Percentiles rank a stretch among this genome's conserved stretches.
These are phyloP conservation scores for Nepenthes alata DNA, from an alignment of 179 eudicot species.

Conservation along the genomic window DNA sequence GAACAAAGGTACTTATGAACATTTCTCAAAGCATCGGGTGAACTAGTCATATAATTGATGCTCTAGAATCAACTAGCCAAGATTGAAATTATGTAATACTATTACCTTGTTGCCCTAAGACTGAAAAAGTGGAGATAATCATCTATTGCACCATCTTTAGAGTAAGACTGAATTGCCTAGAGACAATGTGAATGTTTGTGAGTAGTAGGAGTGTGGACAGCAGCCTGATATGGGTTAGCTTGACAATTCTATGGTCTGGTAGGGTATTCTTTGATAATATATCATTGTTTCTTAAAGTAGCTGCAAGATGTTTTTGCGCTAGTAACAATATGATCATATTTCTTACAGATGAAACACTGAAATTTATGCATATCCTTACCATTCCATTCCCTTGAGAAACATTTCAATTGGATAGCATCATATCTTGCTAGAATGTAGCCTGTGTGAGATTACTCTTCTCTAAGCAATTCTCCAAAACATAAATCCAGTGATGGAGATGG, in stretches of 20 bases:
- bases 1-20: neutral
- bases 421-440: neutral
- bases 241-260: neutral
- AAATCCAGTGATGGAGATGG: neutral
- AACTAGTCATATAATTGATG: neutral
- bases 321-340: neutral
- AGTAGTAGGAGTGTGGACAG: neutral
- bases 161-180: neutral
- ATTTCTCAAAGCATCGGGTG: neutral
- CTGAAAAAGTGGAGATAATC: neutral
- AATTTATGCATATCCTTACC: neutral
- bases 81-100: neutral
- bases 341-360: neutral
- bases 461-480: neutral
- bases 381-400: no score
- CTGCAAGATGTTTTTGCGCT: neutral
- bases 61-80: neutral
- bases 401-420: neutral
- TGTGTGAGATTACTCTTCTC: no score
- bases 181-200: neutral
- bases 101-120: slow-evolving; percentile 1
- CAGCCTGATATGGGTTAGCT: neutral
- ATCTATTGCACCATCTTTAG: neutral
- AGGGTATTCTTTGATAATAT: neutral
- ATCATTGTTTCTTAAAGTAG: neutral